Evolutionary conservation across 2,329 filamentous ascomycete genomes (phyloP).

Genomic region (Seiridium unicorne): DNA sequence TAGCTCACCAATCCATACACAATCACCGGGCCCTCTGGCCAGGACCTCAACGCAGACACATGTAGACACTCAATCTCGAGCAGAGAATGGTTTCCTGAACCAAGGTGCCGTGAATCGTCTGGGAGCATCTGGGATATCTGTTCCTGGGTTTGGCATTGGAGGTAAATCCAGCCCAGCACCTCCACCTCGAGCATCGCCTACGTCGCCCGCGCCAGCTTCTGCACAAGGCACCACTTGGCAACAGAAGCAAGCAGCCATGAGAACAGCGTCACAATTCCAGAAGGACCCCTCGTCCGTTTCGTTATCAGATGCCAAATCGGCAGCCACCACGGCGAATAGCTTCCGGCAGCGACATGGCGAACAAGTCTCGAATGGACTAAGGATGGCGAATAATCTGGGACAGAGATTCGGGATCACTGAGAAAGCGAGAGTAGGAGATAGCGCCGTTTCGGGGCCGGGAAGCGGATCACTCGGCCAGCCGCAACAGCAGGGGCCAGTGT

Average conservation of each 20-base stretch:
- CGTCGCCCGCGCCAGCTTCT: slow-evolving; percentile 28
- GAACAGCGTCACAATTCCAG: slow-evolving; percentile 57
- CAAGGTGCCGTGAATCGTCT: slow-evolving; percentile 64
- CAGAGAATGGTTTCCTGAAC: slow-evolving; percentile 37
- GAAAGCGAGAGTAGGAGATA: neutral
- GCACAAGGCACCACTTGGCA: slow-evolving; percentile 59
- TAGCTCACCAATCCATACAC: slow-evolving; percentile 41
- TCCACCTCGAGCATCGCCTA: slow-evolving; percentile 18
- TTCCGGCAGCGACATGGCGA: slow-evolving; percentile 71
- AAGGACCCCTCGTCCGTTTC: slow-evolving; percentile 63
- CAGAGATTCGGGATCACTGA: slow-evolving; percentile 54
- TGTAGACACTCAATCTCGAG: neutral
- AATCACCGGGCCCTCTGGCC: slow-evolving; percentile 23
- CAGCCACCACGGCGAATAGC: slow-evolving; percentile 63
- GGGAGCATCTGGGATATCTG: slow-evolving; percentile 71
- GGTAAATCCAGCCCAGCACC: slow-evolving; percentile 28
- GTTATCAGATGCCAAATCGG: slow-evolving; percentile 53
- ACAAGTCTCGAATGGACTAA: slow-evolving; percentile 60
- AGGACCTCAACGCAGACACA: slow-evolving; percentile 15
- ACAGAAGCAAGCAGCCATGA: slow-evolving; percentile 63
- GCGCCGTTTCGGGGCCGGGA: neutral
- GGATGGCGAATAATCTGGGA: slow-evolving; percentile 55
- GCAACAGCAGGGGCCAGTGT: neutral
- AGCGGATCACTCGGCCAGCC: no score
- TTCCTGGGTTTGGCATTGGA: slow-evolving; percentile 72